Percentiles rank a stretch among this genome's conserved stretches.
Conservation (phyloP, 495 filamentous ascomycete species). For the Aspergillus asperescens region DNA sequence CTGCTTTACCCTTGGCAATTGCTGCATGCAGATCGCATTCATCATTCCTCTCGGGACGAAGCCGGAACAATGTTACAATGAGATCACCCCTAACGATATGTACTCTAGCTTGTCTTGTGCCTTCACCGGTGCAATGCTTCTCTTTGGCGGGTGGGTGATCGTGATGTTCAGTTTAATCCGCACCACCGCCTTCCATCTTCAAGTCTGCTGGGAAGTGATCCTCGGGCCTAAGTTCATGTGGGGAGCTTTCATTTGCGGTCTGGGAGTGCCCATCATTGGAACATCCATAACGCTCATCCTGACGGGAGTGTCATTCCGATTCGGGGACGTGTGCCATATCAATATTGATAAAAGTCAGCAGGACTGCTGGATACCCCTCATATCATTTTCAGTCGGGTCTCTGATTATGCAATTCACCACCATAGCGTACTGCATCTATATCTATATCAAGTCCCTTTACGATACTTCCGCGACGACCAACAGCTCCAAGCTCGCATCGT, state of each 20-base stretch:
- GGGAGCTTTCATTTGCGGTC: conserved; percentile 71
- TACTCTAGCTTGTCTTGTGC: conserved; percentile 74
- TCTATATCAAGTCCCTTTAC: conserved; percentile 81
- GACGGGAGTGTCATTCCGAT: conserved; percentile 91
- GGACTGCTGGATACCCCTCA: conserved; percentile 86
- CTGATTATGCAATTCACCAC: conserved; percentile 78
- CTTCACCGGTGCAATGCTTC: conserved; percentile 77
- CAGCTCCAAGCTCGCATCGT: conserved; percentile 70
- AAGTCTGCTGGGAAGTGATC: conserved; percentile 95
- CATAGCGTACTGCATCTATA: conserved; percentile 89
- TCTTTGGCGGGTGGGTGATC: conserved; percentile 77
- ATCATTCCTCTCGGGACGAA: conserved; percentile 81
- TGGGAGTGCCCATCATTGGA: conserved; percentile 72
- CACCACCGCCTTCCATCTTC: conserved; percentile 86
- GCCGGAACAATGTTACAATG: conserved; percentile 78
- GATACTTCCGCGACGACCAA: conserved; percentile 62
- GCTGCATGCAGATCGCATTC: conserved; percentile 75
- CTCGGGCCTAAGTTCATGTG: conserved; percentile 89
- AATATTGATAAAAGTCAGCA: conserved; percentile 74
- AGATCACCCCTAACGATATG: conserved; percentile 94
- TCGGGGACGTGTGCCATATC: conserved; percentile 87
- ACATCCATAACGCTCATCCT: conserved; percentile 68
- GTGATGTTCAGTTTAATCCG: conserved; percentile 87
- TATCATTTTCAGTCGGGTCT: conserved; percentile 70
- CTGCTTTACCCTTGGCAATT: conserved; percentile 67